Evolutionary conservation across 1,284 basidiomycete species (phyloP), one percentile per base, ranked within the genome.

Genomic region (Marasmius sp.): DNA sequence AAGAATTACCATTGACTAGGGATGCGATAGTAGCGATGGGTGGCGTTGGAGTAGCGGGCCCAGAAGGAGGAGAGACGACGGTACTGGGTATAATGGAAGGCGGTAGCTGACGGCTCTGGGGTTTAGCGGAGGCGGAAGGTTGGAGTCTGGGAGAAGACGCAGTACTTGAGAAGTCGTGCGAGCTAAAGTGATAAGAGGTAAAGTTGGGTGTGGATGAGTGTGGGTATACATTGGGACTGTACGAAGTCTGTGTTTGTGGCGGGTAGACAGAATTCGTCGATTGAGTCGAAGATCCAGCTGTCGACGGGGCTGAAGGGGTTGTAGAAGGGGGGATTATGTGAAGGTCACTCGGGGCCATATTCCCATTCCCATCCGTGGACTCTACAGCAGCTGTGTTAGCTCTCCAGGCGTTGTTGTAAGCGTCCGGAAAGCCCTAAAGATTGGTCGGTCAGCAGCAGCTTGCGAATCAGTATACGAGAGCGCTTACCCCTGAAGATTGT

Each of bases 381-480:
- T 64, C 77, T 7, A 76, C 69, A 6, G 73, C 70, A 12, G 77
- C 78, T 37, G 77, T 79, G 63, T 82, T 81, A 12, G 82, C 81
- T 61, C 81, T 82, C 84, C 86, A 86, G 0, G 83, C 82, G 54
- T 83, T 80, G 47, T 80, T 77, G 58, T 81, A 86, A 43, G 82
- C 81, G 59, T 84, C 80, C 6, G 77, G 69, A n/a, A 77, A 72
- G 6, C 76, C 74, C 76, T 78, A 57, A 20, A 60, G 41, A 45
- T 27, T 45, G 33, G 9, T 47, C 27, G 12, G 18, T 22, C 22
- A n/a, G 36, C 3, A 37, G 9, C 10, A 33, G 37, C 12, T 54
- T 27, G 27, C 5, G 27, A 37, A 51, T 27, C 7, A 54, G 16
- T 16, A n/a, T 1, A 10, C 9, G 9, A 36, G 20, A 34, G 20